Conservation (phyloP, 1,139 yeast genomes). For the Yarrowia galli region DNA sequence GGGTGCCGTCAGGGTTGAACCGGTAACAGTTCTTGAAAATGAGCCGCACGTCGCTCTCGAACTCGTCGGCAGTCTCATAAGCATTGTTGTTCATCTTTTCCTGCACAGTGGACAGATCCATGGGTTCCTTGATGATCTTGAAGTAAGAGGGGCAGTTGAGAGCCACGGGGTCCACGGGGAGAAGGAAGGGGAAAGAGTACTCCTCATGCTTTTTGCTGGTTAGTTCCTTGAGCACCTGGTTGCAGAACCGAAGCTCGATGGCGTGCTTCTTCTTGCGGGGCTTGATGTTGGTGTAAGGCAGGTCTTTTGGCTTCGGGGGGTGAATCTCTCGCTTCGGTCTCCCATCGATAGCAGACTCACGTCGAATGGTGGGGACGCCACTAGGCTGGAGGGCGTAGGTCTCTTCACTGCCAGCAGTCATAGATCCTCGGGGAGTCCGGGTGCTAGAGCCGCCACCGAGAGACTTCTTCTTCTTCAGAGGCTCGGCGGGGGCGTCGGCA, state of each 20-base stretch:
- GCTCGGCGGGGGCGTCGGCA: conserved; percentile 55
- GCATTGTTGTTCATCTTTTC: conserved; percentile 82
- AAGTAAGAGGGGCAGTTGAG: conserved; percentile 89
- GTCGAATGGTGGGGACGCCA: conserved; percentile 64
- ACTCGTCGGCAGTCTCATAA: conserved; percentile 87
- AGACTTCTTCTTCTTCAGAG: conserved; percentile 46
- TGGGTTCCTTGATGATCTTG: conserved; percentile 86
- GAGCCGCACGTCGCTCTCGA: conserved; percentile 80
- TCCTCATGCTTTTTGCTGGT: conserved; percentile 81
- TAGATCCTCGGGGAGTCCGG: conserved; percentile 46
- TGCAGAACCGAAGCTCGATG: conserved; percentile 87
- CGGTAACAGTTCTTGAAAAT: conserved; percentile 88
- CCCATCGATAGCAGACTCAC: conserved; percentile 67
- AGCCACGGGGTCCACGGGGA: conserved; percentile 95
- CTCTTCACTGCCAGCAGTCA: conserved; percentile 41
- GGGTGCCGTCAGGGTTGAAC: conserved; percentile 95
- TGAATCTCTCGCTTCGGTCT: conserved; percentile 96
- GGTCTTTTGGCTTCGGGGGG: conserved; percentile 94
- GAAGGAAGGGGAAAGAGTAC: conserved; percentile 86
- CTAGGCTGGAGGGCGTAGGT: conserved; percentile 54
- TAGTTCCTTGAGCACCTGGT: conserved; percentile 81
- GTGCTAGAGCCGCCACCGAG: conserved; percentile 34
- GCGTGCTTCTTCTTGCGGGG: conserved; percentile 94
- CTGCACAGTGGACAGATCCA: conserved; percentile 91
- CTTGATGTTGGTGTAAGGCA: conserved; percentile 78